Evolutionary conservation across 768 basidiomycete species (phyloP), one percentile per base, ranked within the genome.

Genomic region (Boletus rubescentipes): DNA sequence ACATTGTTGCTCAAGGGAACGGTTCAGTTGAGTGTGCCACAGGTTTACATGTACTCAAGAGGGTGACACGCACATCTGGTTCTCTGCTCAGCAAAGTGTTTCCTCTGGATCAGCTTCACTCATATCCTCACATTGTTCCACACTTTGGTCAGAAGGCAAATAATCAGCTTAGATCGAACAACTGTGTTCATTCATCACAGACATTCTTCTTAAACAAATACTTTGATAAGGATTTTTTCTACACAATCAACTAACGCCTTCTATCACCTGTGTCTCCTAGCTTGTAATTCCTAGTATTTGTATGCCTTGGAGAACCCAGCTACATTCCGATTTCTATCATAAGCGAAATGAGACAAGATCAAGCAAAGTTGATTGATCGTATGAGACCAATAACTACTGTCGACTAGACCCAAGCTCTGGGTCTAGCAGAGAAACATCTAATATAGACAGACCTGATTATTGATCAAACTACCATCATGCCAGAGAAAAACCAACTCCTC

Each of bases 71-170:
- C 16, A 29, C 50, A 20, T 49, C 36, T 3, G 35, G 45, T 11
- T 29, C 38, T 16, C 4, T 8, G 4, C 46, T 59, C 18, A 51
- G 51, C 1, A 39, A 53, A 15, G 34, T 57, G 3, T 43, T 60
- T 38, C 59, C 51, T 20, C 3, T 60, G 21, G 42, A 46, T 23
- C 55, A 60, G 38, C 23, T 60, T 12, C 8, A 36, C 29, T 53
- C 59, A 2, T 57, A 41, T 18, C 38, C 51, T 38, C 47, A 60
- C 11, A 18, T 60, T 37, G 43, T 57, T 30, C 58, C 43, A 1
- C 21, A n/a, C 16, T 60, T 60, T 42, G 51, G 55, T 42, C 12
- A 2, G 5, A 31, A 20, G 16, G 51, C 55, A 15, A 55, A 60
- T n/a, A 18, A 50, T 1, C 9, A n/a, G 0, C 46, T 60, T n/a